Conservation (phyloP, 768 basidiomycete species). For the Solioccasus polychromus region DNA sequence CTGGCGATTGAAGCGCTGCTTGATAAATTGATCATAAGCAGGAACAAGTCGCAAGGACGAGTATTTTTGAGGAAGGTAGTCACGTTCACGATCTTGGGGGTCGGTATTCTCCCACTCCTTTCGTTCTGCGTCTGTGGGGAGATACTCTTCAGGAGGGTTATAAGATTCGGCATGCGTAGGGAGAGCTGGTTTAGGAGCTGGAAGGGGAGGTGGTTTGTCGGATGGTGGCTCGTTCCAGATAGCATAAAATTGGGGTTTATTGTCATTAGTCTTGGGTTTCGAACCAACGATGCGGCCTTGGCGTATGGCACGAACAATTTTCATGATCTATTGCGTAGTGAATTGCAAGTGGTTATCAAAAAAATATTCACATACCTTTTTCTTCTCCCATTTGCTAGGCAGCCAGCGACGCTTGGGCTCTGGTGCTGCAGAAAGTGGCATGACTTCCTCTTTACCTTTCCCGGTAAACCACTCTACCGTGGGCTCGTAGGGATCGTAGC, state of each 20-base stretch:
- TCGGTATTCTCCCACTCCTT: conserved; percentile 81
- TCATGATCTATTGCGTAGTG: conserved; percentile 76
- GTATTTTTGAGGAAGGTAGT: conserved; percentile 88
- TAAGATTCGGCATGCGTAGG: conserved; percentile 97
- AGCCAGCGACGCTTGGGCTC: conserved; percentile 97
- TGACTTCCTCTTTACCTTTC: conserved; percentile 89
- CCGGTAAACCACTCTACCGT: conserved; percentile 97
- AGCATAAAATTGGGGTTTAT: conserved; percentile 69
- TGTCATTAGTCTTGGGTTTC: conserved; percentile 73
- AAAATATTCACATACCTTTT: conserved; percentile 63
- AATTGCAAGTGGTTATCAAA: conserved; percentile 1
- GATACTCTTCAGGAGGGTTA: conserved; percentile 96
- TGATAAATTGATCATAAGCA: conserved; percentile 87
- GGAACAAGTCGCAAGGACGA: conserved; percentile 85
- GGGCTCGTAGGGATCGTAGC: conserved; percentile 90
- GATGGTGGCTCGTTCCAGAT: conserved; percentile 87
- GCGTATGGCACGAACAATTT: conserved; percentile 97
- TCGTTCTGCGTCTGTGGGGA: conserved; percentile 80
- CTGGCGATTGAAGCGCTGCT: conserved; percentile 90
- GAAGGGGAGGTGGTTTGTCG: conserved; percentile 78
- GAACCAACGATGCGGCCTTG: conserved; percentile 91
- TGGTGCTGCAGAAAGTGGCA: conserved; percentile 88
- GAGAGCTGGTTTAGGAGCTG: conserved; percentile 86
- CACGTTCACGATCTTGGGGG: conserved; percentile 83
- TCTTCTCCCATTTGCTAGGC: conserved; percentile 99